Conservation (phyloP, 371 early-diverging fungal species). For the Mucor ambiguus region DNA sequence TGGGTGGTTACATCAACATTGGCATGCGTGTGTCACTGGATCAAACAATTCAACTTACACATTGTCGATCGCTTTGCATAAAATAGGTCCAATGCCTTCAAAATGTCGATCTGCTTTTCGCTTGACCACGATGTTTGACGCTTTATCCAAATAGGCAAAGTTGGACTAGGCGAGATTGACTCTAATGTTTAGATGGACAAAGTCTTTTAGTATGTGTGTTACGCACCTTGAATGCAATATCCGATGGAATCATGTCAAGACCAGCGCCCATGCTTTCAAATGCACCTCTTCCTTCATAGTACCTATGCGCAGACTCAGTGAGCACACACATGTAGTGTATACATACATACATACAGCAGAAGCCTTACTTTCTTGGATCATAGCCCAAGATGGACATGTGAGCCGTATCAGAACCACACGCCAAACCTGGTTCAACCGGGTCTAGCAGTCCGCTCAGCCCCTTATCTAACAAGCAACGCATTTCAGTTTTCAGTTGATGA, state of each 20-base stretch:
- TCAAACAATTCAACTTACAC: constrained; percentile 29
- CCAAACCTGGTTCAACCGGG: constrained; percentile 59
- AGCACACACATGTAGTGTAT: neutral
- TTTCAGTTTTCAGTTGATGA: neutral
- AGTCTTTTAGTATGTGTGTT: neutral
- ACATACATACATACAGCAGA: neutral
- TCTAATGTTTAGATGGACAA: neutral
- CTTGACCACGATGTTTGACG: constrained; percentile 38
- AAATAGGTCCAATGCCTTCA: constrained; percentile 45
- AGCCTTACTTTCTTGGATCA: constrained; percentile 33
- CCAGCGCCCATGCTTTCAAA: constrained; percentile 65
- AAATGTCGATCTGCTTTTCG: constrained; percentile 59
- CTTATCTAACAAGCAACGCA: constrained; percentile 22
- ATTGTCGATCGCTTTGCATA: constrained; percentile 48
- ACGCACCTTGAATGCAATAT: constrained; percentile 60
- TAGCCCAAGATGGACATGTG: constrained; percentile 43
- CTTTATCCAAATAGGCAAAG: constrained; percentile 51
- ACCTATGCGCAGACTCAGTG: constrained; percentile 18
- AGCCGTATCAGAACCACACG: constrained; percentile 61
- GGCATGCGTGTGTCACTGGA: neutral
- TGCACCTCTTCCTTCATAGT: constrained; percentile 57
- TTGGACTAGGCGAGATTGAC: constrained; percentile 36
- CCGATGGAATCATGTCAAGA: constrained; percentile 54
- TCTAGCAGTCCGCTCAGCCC: constrained; percentile 54
- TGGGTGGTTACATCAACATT: constrained; percentile 1